These are phyloP conservation scores for Omphalotus guepiniiformis DNA, from an alignment of 768 basidiomycete species.

Conservation along the genomic window DNA sequence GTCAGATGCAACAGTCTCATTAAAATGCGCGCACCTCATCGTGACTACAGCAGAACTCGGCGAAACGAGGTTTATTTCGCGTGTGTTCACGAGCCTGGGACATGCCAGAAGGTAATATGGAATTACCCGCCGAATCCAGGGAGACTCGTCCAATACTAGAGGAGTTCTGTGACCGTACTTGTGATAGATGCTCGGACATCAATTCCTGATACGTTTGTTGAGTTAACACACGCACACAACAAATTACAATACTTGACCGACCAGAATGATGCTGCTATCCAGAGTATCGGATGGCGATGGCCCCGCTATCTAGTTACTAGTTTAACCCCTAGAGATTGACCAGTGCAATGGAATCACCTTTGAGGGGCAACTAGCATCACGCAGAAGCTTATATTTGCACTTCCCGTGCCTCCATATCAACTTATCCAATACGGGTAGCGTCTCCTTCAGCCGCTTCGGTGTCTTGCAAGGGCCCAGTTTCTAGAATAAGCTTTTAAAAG, in stretches of 20 bases:
- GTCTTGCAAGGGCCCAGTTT: slow-evolving; percentile 55
- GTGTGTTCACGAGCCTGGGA: slow-evolving; percentile 44
- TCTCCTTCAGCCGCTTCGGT: slow-evolving; percentile 62
- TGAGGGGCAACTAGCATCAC: slow-evolving; percentile 67
- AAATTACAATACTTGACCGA: slow-evolving; percentile 22
- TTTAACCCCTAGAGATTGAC: no score
- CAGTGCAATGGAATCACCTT: slow-evolving; percentile 46
- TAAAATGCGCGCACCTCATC: slow-evolving; percentile 44
- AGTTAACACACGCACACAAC: slow-evolving; percentile 5
- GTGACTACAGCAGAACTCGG: slow-evolving; percentile 67
- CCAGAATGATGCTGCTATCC: slow-evolving; percentile 65
- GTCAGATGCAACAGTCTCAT: background rate
- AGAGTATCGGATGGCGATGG: slow-evolving; percentile 39
- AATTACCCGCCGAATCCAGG: slow-evolving; percentile 47
- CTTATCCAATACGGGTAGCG: slow-evolving; percentile 51
- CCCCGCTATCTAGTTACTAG: no score
- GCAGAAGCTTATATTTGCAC: slow-evolving; percentile 64
- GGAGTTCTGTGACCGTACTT: slow-evolving; percentile 50
- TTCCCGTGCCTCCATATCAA: slow-evolving; percentile 64
- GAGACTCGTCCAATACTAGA: slow-evolving; percentile 36
- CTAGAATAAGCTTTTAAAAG: slow-evolving; percentile 41
- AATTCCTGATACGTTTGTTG: slow-evolving; percentile 53
- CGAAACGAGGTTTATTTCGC: slow-evolving; percentile 67
- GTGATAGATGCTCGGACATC: slow-evolving; percentile 64
- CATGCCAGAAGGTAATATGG: slow-evolving; percentile 39